phyloP scores from a whole-genome alignment of 2,329 filamentous ascomycete species.

The Macrophomina tecta region DNA sequence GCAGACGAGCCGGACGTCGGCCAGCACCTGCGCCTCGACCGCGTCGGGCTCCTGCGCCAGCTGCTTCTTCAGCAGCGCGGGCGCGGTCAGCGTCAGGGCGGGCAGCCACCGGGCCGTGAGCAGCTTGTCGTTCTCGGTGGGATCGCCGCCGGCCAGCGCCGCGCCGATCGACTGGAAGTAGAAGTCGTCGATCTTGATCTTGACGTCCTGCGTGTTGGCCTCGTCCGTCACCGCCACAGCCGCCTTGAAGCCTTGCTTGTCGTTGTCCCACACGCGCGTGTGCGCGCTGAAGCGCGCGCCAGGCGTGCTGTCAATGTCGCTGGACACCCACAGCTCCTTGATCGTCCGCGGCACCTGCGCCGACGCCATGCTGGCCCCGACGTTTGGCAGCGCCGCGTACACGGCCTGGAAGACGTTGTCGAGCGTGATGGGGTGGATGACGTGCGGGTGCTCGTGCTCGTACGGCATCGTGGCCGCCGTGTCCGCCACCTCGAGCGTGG shows the following conservation, averaged over 20 bases:
- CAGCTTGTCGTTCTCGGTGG: background rate
- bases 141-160: background rate
- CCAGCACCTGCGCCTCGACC: background rate
- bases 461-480: slow-evolving; percentile 12
- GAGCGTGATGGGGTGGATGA: slow-evolving; percentile 15
- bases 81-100: background rate
- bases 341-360: slow-evolving; percentile 13
- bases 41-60: background rate
- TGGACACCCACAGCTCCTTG: slow-evolving; percentile 5
- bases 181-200: background rate
- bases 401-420: slow-evolving; percentile 4
- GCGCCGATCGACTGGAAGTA: slow-evolving; percentile 4
- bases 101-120: background rate
- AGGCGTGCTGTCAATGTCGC: background rate
- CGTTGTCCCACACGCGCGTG: background rate
- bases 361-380: background rate
- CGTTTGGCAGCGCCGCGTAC: slow-evolving; percentile 9
- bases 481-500: background rate
- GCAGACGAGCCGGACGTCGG: background rate
- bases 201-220: background rate
- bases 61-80: background rate
- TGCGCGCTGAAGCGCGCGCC: background rate
- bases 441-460: background rate
- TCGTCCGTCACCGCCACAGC: background rate
- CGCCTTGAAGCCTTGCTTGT: background rate